Base-by-base conservation (phyloP, 2,329 filamentous ascomycete species). In the Diaporthe sp. region DNA sequence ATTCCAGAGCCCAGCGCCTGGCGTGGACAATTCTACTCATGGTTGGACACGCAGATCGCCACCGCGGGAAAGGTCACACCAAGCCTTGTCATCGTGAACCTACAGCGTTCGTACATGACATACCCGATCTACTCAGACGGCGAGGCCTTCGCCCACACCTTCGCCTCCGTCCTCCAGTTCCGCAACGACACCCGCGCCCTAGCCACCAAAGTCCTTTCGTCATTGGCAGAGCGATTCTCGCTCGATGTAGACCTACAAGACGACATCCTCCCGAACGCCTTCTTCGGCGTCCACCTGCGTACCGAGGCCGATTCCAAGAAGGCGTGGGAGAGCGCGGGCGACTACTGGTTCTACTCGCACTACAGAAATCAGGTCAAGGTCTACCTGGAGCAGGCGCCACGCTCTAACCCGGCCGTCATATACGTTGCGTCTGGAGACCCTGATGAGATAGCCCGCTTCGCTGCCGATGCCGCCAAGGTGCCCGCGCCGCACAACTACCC, bases 101-200 rank as follows among this genome's bases (percentile, higher is more conserved):
- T 74, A 3, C 46, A 74, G 37, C 72, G 72, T 9, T 70, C 60
- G 2, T 74, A 70, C 22, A 74, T 70, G 72, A 70, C 49, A 9
- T 74, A 74, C 37, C 61, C 72, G 4, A 60, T 74, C 13, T 39
- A 74, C 28, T 74, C 61, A 12, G 72, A 74, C 39, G 72, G 61
- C 42, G 61, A 67, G 17, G 61, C 39, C 19, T 70, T 74, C 46
- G 82, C 81, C 2, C 79, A 79, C 76, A 79, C 81, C 55, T 83
- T 82, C 71, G 82, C 81, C 76, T 82, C 82, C 76, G 79, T 83
- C 49, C 72, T 83, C 22, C 81, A 81, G 7, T 83, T 82, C 73
- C 79, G 82, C 9, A 78, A 77, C 58, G 82, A 83, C 62, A 82
- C 81, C 3, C 80, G 81, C 31, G 78, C 70, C 19, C 77, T 82